These are phyloP conservation scores for Anastatica hierochuntica DNA, from an alignment of 345 rosid genomes.

Conservation along the genomic window DNA sequence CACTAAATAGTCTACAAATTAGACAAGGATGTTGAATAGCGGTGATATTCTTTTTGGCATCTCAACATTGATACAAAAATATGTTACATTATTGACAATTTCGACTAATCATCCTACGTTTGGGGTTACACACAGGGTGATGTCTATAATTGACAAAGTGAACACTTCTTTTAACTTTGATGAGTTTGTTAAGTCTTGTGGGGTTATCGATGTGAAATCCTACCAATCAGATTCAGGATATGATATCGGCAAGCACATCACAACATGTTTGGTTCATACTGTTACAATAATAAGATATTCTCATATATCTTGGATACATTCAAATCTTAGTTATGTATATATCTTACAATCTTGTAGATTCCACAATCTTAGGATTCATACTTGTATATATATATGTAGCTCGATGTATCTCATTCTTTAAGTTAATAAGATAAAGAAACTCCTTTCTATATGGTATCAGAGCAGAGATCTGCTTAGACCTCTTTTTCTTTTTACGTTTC, in stretches of 20 bases:
- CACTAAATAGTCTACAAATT: neutral
- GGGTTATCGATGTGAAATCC: conserved; percentile 6
- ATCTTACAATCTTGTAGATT: too few species aligned
- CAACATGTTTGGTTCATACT: conserved; percentile 40
- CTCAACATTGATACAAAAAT: neutral
- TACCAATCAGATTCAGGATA: conserved; percentile 20
- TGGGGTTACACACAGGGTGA: conserved; percentile 20
- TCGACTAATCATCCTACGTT: neutral
- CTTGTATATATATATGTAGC: too few species aligned
- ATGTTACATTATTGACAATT: conserved; percentile 1
- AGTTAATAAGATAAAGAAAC: too few species aligned
- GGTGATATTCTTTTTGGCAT: conserved; percentile 9
- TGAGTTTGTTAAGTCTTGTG: conserved; percentile 10
- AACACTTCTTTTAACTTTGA: conserved; percentile 7
- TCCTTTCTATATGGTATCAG: too few species aligned
- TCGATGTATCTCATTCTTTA: too few species aligned
- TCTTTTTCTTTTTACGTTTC: too few species aligned
- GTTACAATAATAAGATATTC: too few species aligned
- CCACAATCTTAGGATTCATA: too few species aligned
- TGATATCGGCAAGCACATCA: conserved; percentile 29
- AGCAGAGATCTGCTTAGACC: too few species aligned
- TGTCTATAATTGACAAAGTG: conserved; percentile 9
- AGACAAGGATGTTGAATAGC: conserved; percentile 1
- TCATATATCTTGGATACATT: too few species aligned
- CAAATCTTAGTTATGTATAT: too few species aligned